These are phyloP conservation scores for Phytophthora citrophthora DNA, from an alignment of 352 stramenopile genomes.

Conservation along the genomic window DNA sequence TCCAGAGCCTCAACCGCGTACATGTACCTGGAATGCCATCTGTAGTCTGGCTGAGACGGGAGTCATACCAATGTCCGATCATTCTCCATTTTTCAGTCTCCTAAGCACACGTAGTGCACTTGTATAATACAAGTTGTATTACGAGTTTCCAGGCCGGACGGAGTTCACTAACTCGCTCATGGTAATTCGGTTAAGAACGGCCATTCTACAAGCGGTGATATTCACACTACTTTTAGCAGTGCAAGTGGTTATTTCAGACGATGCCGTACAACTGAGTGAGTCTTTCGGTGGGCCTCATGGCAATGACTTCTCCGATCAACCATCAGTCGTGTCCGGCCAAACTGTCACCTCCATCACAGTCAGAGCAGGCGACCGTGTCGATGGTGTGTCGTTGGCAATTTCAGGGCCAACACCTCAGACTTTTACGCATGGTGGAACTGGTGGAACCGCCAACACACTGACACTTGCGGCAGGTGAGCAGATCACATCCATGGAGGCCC, in stretches of 20 bases:
- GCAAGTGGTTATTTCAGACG: slow-evolving; percentile 1
- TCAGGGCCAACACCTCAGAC: slow-evolving; percentile 20
- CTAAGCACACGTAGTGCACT: not conserved
- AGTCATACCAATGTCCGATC: not conserved
- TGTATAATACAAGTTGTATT: not conserved
- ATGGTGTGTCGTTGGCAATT: slow-evolving; percentile 20
- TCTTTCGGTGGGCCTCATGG: slow-evolving; percentile 27
- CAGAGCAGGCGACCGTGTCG: slow-evolving; percentile 20
- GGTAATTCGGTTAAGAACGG: not conserved
- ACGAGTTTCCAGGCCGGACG: not conserved
- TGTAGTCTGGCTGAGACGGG: slow-evolving; percentile 3
- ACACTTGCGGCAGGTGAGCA: slow-evolving; percentile 18
- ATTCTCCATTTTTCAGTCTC: slow-evolving; percentile 3
- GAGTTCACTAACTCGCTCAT: not conserved
- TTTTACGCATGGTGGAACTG: slow-evolving; percentile 27
- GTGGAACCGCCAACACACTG: slow-evolving; percentile 25
- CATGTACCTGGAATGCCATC: too few species aligned
- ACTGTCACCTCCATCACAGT: slow-evolving; percentile 21
- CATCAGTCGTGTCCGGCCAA: slow-evolving; percentile 15
- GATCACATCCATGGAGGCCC: slow-evolving; percentile 32
- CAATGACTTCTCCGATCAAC: slow-evolving; percentile 30
- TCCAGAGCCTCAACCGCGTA: too few species aligned
- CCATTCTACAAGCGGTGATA: not conserved
- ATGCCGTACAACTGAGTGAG: slow-evolving; percentile 24
- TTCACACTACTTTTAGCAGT: slow-evolving; percentile 2